These are phyloP conservation scores for Chaetomium strumarium DNA, from an alignment of 2,329 filamentous ascomycete species.

Conservation along the genomic window DNA sequence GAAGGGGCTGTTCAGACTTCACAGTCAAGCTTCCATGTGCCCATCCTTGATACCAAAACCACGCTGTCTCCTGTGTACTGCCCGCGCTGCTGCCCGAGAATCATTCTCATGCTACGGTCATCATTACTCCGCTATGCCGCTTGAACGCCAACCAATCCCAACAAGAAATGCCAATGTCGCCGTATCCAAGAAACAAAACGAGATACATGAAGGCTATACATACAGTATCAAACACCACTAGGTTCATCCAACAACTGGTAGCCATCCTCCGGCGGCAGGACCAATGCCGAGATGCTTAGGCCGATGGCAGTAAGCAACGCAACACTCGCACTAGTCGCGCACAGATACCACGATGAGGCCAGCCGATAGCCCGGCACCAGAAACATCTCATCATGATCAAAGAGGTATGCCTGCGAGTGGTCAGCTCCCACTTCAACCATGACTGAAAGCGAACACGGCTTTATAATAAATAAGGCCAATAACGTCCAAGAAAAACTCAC, in stretches of 20 bases:
- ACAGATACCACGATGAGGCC: constrained; percentile 72
- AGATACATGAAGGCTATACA: too few relatives aligned
- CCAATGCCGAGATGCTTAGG: constrained; percentile 60
- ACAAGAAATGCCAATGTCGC: neutral
- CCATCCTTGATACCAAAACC: too few relatives aligned
- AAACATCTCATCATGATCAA: constrained; percentile 78
- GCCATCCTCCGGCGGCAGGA: constrained; percentile 74
- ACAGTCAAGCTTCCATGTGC: too few relatives aligned
- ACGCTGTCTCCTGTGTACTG: too few relatives aligned
- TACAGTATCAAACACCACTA: neutral
- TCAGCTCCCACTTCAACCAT: constrained; percentile 7
- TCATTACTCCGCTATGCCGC: too few relatives aligned
- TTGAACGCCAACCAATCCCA: neutral
- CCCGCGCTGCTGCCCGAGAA: too few relatives aligned
- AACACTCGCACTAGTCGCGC: constrained; percentile 49
- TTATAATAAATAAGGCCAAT: too few relatives aligned
- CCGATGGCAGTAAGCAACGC: constrained; percentile 49
- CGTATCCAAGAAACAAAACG: neutral
- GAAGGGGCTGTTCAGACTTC: too few relatives aligned
- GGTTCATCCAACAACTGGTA: constrained; percentile 62
- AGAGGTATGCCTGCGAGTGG: constrained; percentile 64
- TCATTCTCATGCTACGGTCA: too few relatives aligned
- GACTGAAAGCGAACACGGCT: neutral
- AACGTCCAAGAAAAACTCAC: constrained; percentile 46
- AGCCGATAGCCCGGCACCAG: constrained; percentile 73